Conservation (phyloP, 352 stramenopile species). For the Phytopythium kandeliae region DNA sequence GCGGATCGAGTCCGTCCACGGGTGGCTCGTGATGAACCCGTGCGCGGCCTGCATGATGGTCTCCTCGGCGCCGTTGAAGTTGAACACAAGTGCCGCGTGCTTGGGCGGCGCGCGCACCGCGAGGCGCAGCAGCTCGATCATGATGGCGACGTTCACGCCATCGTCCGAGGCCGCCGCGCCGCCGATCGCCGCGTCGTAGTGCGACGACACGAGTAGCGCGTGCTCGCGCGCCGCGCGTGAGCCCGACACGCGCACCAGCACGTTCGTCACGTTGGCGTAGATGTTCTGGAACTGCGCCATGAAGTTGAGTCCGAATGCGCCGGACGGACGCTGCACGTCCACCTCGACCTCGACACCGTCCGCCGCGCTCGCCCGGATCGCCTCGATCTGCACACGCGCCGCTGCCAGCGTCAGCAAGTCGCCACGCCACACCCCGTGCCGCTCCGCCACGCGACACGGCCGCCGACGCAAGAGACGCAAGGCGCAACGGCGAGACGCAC, state of each 20-base stretch:
- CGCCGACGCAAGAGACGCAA: no score
- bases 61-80: slow-evolving; percentile 78
- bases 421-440: not conserved
- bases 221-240: slow-evolving; percentile 24
- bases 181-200: slow-evolving; percentile 77
- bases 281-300: slow-evolving; percentile 81
- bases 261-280: slow-evolving; percentile 82
- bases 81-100: slow-evolving; percentile 62
- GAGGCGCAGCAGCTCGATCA: slow-evolving; percentile 61
- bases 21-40: slow-evolving; percentile 78
- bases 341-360: slow-evolving; percentile 38
- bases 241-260: slow-evolving; percentile 54
- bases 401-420: not conserved
- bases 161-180: slow-evolving; percentile 65
- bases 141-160: slow-evolving; percentile 76
- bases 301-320: slow-evolving; percentile 73
- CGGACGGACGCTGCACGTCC: slow-evolving; percentile 60
- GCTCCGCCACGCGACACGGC: no score
- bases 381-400: slow-evolving; percentile 37
- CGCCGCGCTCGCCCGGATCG: slow-evolving; percentile 30
- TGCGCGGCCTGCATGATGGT: slow-evolving; percentile 76
- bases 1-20: slow-evolving; percentile 58
- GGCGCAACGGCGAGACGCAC: no score
- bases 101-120: slow-evolving; percentile 33
- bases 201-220: slow-evolving; percentile 67